phyloP scores from a whole-genome alignment of 2,329 filamentous ascomycete species.

The Drechslerella dactyloides region DNA sequence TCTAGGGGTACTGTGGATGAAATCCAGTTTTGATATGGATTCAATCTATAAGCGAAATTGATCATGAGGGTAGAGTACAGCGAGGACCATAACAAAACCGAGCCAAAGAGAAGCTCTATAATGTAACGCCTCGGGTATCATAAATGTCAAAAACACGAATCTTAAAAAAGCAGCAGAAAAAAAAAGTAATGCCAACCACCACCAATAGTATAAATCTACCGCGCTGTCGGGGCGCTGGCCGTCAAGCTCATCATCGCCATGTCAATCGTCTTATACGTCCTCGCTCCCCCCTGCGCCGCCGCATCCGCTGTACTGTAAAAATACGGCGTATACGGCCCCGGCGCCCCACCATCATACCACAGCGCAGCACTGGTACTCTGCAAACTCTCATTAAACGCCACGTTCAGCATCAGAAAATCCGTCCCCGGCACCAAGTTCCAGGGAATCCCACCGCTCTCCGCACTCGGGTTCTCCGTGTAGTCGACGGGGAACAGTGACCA shows the following conservation, averaged over 20 bases:
- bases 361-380: slow-evolving; percentile 8
- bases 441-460: not conserved
- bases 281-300: not conserved
- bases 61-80: too few species aligned
- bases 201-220: not conserved
- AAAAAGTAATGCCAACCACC: not conserved
- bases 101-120: too few species aligned
- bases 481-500: slow-evolving; percentile 3
- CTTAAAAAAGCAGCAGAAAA: not conserved
- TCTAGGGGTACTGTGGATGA: too few species aligned
- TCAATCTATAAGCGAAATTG: too few species aligned
- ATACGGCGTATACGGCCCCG: slow-evolving; percentile 19
- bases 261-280: slow-evolving; percentile 14
- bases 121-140: not conserved
- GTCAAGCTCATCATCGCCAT: slow-evolving; percentile 32
- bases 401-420: slow-evolving; percentile 12
- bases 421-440: slow-evolving; percentile 4
- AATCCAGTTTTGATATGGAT: too few species aligned
- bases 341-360: slow-evolving; percentile 17
- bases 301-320: slow-evolving; percentile 20
- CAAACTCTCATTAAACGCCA: slow-evolving; percentile 2
- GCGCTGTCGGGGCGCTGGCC: slow-evolving; percentile 15
- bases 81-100: too few species aligned
- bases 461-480: not conserved
- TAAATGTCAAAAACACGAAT: slow-evolving; percentile 2